Base-by-base conservation (phyloP, 768 basidiomycete genomes). In the Tephrocybe sp. region DNA sequence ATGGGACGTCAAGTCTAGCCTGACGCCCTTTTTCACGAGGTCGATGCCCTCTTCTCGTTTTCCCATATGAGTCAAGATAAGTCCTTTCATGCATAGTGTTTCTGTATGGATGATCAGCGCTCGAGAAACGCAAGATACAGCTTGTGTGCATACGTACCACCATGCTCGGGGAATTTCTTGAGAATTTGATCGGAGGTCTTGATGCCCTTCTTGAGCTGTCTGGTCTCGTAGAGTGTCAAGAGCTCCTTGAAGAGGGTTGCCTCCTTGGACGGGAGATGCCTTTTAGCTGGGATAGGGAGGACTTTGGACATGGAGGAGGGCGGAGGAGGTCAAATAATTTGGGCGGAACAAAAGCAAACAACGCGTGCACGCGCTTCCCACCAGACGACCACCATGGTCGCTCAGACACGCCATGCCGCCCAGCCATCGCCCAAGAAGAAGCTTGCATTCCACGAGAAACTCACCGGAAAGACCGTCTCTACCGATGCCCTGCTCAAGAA, bases 71-170 rank as follows among this genome's bases (percentile, higher is more conserved):
- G 83, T 85, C 59, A 86, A 71, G 45, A 97, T 75, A 42, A 98
- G 83, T 1, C 95, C 95, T 64, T 95, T 97, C 91, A 99, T 94
- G 64, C 91, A 93, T 64, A 94, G 67, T 22, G 95, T 94, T 71
- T 98, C 95, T 98, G 61, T 2, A n/a, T 13, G 42, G 29, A 41
- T 48, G 48, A 49, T 49, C 44, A 47, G 42, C 22, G 33, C 39
- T 40, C 38, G 29, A 21, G 45, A 4, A 25, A 22, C 29, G 22
- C n/a, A n/a, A n/a, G 21, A 18, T 36, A 37, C 37, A 22, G 42
- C n/a, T 7, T 34, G 25, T 9, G n/a, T 19, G 39, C 16, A 6
- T 15, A 59, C 82, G 41, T 61, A 92, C 95, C 94, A 61, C 95
- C 97, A 76, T 99, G 94, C 36, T 95, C 86, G 0, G 97, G 94